Evolutionary conservation across 176 grass and related monocot species (phyloP).

Genomic region (Aegilops tauschii): DNA sequence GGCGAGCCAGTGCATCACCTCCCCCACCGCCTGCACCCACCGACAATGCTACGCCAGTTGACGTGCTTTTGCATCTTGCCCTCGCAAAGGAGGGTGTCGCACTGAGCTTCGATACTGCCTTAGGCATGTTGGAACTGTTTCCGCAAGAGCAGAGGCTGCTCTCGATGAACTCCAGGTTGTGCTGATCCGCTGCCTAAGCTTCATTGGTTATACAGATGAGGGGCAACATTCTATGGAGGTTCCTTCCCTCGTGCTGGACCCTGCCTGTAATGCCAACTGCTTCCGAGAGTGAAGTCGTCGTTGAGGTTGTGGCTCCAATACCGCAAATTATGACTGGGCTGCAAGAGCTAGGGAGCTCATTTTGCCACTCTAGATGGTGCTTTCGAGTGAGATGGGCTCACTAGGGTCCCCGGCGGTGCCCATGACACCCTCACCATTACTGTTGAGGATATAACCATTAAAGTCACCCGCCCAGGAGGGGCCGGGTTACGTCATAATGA

Average conservation of each 20-base stretch:
- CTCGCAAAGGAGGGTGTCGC: background rate
- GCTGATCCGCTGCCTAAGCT: rapidly evolving
- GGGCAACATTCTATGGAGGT: background rate
- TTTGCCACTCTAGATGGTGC: background rate
- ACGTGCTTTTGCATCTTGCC: background rate
- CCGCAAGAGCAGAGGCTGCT: background rate
- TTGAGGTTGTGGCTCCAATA: background rate
- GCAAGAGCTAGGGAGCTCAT: background rate
- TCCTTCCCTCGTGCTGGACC: background rate
- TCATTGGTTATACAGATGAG: background rate
- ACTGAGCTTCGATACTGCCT: background rate
- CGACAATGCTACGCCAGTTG: background rate
- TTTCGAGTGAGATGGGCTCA: background rate
- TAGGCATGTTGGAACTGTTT: background rate
- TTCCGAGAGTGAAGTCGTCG: background rate
- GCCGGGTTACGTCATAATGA: too few relatives aligned
- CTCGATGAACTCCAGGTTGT: background rate
- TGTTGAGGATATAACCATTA: too few relatives aligned
- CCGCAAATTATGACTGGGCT: background rate
- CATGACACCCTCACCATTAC: too few relatives aligned
- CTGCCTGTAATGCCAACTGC: background rate
- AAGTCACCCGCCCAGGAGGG: too few relatives aligned
- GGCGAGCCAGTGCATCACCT: background rate
- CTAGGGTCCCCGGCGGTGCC: background rate
- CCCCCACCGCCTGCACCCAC: background rate